Evolutionary conservation across 306 rosid genomes (phyloP), one percentile per base, ranked within the genome.

Genomic region (Cucurbita pepo): DNA sequence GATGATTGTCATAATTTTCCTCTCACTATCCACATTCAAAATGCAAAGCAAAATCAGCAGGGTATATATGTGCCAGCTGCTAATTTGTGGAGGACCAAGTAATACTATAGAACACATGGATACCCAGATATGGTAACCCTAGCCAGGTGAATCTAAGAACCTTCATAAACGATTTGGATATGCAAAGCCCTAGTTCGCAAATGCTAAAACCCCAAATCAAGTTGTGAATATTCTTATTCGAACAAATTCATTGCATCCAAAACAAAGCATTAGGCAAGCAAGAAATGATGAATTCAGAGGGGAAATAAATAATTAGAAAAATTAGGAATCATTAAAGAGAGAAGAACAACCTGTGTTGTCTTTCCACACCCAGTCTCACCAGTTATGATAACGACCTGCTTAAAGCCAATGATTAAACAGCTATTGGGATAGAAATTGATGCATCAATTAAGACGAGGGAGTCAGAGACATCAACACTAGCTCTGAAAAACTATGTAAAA

Each of bases 331-430:
- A 74, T 74, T 65, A 84, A 74, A 77, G 84, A 89, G 76, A 71
- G 86, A 86, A 77, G 88, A 66, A 65, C 78, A 85, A 95, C 99
- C 99, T 95, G 97, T 5, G 99, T 91, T 73, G 99, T 95, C 89
- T 95, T 91, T 83, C 99, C 99, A 73, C 99, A 95, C 48, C 97
- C 99, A 76, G 99, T 95, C 87, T 91, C 91, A 43, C 97, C 97
- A 85, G 87, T 82, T 80, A 95, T 63, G 77, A 95, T 91, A 83
- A 95, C 89, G 0, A 91, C 99, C 99, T 95, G 92, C 81, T 80
- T 83, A 83, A 76, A 59, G 44, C 61, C 61, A 72, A 61, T 69
- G 57, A 77, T 77, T 51, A 80, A 79, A 71, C 57, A 75, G 65
- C 63, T 61, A 84, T 69, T 69, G 14, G 57, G 22, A 69, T 30